Base-by-base conservation (phyloP, 768 basidiomycete genomes). In the Termitomyces sp. region DNA sequence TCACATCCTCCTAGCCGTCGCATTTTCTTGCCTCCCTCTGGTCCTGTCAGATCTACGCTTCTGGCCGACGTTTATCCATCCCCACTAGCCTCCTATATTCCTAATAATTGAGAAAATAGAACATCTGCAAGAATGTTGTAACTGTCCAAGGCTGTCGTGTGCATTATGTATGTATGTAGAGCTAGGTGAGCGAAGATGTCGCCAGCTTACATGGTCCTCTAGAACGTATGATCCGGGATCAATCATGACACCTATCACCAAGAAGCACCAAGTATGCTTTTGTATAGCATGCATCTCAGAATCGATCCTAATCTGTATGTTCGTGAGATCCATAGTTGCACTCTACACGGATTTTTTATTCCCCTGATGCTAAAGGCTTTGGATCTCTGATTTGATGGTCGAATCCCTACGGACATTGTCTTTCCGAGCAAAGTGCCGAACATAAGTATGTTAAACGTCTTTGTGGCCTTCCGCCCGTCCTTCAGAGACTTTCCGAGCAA, bases 21-120 rank as follows among this genome's bases (percentile, higher is more conserved):
- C 11, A n/a, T 48, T 59, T 47, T 57, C 49, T 63, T 62, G 44
- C 58, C 58, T 63, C 44, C 46, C 56, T 59, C 61, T 44, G 22
- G 39, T 24, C 33, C 56, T 63, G 61, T 63, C 61, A 63, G 27
- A 37, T 55, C 7, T 30, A 42, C 31, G 47, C 53, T 59, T 50
- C 54, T 49, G 33, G 6, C 36, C 52, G 41, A 34, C 22, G 16
- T 50, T 6, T 27, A 44, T 39, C 37, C 45, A 53, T 16, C 27
- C 34, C 4, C 36, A 47, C 45, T 44, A 50, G 48, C 20, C 41
- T 41, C 45, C 22, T 48, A 20, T 31, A 31, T 20, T 52, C n/a
- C 41, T 22, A 24, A 36, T 33, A 22, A 53, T 18, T n/a, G 37
- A 41, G 36, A 12, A 41, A 20, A 12, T 49, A n/a, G 36, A 39